Conservation (phyloP, 306 rosid species). For the Alnus glutinosa region DNA sequence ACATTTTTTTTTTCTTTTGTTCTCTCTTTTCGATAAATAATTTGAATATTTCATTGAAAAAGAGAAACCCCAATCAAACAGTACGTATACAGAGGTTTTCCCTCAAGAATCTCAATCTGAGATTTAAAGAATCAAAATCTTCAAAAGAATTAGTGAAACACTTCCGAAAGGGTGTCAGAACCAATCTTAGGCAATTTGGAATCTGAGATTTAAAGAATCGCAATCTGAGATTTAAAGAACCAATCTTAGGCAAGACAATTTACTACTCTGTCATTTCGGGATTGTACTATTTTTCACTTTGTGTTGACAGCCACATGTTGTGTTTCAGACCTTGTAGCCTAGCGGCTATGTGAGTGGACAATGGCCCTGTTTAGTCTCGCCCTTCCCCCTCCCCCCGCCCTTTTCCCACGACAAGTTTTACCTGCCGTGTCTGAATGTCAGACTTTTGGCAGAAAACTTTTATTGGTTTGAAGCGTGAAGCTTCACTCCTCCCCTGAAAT, state of each 20-base stretch:
- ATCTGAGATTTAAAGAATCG: too few species aligned
- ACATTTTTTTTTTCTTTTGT: slow-evolving; percentile 10
- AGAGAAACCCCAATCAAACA: neutral
- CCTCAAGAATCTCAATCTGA: neutral
- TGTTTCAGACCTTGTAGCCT: neutral
- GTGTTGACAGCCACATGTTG: neutral
- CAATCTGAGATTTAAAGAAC: too few species aligned
- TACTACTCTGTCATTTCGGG: neutral
- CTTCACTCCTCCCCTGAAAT: too few species aligned
- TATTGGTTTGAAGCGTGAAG: too few species aligned
- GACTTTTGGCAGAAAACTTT: too few species aligned
- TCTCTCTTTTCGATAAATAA: neutral
- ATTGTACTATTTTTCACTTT: neutral
- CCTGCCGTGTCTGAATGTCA: too few species aligned
- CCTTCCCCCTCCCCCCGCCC: too few species aligned
- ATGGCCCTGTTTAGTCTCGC: neutral
- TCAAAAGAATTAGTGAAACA: neutral
- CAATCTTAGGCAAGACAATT: too few species aligned
- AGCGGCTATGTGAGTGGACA: neutral
- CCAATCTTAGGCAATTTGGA: too few species aligned
- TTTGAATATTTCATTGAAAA: too few species aligned
- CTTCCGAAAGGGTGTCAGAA: neutral
- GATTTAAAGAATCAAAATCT: neutral
- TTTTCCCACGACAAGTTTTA: too few species aligned
- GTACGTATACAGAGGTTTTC: neutral